Base-by-base conservation (phyloP, 83 land plant species). In the Diphasiastrum complanatum region DNA sequence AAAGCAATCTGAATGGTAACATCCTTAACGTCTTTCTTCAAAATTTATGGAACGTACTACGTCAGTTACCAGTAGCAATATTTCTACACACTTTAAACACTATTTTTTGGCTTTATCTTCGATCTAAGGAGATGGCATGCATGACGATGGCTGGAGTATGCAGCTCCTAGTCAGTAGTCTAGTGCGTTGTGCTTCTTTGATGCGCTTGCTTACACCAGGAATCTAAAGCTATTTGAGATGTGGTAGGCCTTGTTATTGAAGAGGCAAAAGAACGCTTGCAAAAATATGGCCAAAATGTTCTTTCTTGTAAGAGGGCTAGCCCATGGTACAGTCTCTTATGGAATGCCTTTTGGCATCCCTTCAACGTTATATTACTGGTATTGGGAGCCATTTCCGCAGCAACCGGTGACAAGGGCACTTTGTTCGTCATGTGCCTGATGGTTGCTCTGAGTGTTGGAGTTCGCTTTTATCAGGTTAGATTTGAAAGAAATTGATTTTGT, bases 281-380 rank as follows among this genome's bases (percentile, higher is more conserved):
- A 64, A 77, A 77, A 63, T 23, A 34, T 47, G 84, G 84, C 14
- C 80, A 74, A 56, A 81, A 77, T 66, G 53, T 66, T 27, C 77
- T 79, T 23, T 29, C 70, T 29, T 57, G 60, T 22, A 62, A 77
- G 51, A 46, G 50, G 0, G 66, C 54, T 46, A 65, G 77, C 6
- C 41, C 61, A 29, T 77, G 80, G 80, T 81, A 80, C 80, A 72
- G 63, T 31, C 55, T 81, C 54, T 65, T 76, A 25, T 67, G 75
- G 69, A 63, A 41, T 63, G 84, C 84, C 24, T 73, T 77, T 14
- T 69, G 73, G 51, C 77, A 81, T 67, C 84, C 80, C 23, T 81
- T 81, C 63, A 76, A 81, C 51, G 59, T 81, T 35, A 76, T 81
- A 66, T 66, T 81, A 4, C 54, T 81, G 29, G 78, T 77, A 53